A percentile compares a stretch with the other conserved stretches of the same genome.
Conservation (phyloP, 2,329 filamentous ascomycete species). For the Sphaerulina musiva region DNA sequence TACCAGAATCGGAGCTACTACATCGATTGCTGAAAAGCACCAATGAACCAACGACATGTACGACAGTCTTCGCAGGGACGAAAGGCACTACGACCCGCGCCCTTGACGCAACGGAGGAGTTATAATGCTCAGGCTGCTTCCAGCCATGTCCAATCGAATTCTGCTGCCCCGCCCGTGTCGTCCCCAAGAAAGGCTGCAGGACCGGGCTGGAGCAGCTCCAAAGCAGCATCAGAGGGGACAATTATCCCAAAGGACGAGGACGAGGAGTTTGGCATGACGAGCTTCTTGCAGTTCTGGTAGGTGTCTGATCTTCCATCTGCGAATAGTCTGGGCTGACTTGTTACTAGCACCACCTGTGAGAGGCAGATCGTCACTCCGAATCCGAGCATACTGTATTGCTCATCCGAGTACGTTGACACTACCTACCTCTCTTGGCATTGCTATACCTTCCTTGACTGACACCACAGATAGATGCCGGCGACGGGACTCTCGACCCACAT, state of each 20-base stretch:
- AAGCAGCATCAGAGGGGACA: constrained; percentile 12
- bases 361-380: constrained; percentile 58
- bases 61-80: constrained; percentile 26
- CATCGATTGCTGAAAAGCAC: neutral
- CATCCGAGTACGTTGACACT: constrained; percentile 49
- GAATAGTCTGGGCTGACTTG: too few relatives aligned
- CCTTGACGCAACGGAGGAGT: constrained; percentile 22
- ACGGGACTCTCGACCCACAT: constrained; percentile 34
- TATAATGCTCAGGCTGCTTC: constrained; percentile 15
- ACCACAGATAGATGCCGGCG: constrained; percentile 34
- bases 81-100: constrained; percentile 23
- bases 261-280: constrained; percentile 47
- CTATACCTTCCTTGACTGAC: constrained; percentile 8
- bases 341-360: constrained; percentile 50
- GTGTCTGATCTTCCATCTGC: too few relatives aligned
- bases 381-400: constrained; percentile 57
- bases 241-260: constrained; percentile 19
- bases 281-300: constrained; percentile 47
- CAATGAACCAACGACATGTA: constrained; percentile 25
- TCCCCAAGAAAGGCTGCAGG: constrained; percentile 13
- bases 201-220: constrained; percentile 20
- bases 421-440: neutral
- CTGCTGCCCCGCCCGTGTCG: constrained; percentile 6
- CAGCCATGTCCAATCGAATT: too few relatives aligned
- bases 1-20: too few relatives aligned